Base-by-base conservation (phyloP, 2,329 filamentous ascomycete species). In the Fonsecaea pedrosoi region DNA sequence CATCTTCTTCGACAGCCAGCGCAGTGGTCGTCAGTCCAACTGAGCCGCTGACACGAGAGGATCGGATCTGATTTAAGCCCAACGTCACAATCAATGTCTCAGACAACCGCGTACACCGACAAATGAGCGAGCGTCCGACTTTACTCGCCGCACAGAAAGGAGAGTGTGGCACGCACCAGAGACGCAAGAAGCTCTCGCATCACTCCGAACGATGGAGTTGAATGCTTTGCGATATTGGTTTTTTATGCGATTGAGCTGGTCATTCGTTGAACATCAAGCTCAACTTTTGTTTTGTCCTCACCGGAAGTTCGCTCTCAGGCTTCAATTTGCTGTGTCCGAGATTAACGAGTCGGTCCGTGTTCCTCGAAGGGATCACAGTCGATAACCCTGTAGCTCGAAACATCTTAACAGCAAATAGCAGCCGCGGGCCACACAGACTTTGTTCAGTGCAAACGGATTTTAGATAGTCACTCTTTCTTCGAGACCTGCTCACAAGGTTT, bases 181-280 rank as follows among this genome's bases (percentile, higher is more conserved):
- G 40, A 32, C 30, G 8, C 15, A 25, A 18, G 25, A 60, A 35
- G 30, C 40, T 15, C 57, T 45, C n/a, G 40, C 7, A 45, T 38
- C 40, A 34, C 25, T 40, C 40, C 37, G 6, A 13, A 25, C 7
- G 15, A 50, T 3, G 12, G 18, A 30, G 8, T 48, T 38, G 13
- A 60, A 30, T 6, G 4, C 21, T 40, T 21, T 42, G 4, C 56
- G 53, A 54, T 21, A 48, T 12, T 55, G 13, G 30, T 13, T 56
- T 32, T 57, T 21, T 61, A 35, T 59, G 38, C 48, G 7, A 54
- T 30, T 64, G 68, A 69, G 68, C 68, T 56, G 34, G 65, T 67
- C 68, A 60, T 42, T 69, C 68, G 21, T 37, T 69, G 63, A 38
- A 35, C 42, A 32, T 66, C 62, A 62, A 67, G 65, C 65, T 65